Base-by-base conservation (phyloP, 345 rosid species). In the Ceriops tagal region DNA sequence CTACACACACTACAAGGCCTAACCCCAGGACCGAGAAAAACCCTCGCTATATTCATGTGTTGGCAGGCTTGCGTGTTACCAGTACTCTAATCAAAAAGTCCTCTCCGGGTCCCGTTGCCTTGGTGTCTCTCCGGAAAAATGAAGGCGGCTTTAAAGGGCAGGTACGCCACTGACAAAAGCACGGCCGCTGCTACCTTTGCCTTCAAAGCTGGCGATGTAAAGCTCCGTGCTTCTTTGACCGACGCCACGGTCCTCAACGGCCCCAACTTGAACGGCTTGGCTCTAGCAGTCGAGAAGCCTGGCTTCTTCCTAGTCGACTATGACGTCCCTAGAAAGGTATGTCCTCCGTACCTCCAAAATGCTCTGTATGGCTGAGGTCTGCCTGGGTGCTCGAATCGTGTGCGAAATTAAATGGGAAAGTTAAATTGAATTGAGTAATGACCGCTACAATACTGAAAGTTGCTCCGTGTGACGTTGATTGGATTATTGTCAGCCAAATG, bases 61-160 rank as follows among this genome's bases (percentile, higher is more conserved):
- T 31, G 32, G 32, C 32, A 4, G 32, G 32, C 32, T 31, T 31
- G 6, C 32, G 6, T 5, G 8, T 32, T 32, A 32, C 7, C 8
- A 32, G 35, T 5, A 1, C 35, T 32, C 32, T 31, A 4, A 6
- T 5, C 35, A 9, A 11, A 11, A 39, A 39, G 2, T 39, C 16
- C 16, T 39, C 47, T 39, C 1, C 47, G 3, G 47, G 47, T 16
- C 47, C 8, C 43, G 0, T 8, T 37, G 10, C 13, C 43, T 2
- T 39, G 16, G 47, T 39, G 2, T 39, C 15, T 39, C 16, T 16
- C 3, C 47, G 47, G 8, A 53, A 24, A 53, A 53, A 89, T 90
- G 97, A 93, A 83, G 88, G 96, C 89, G 31, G 84, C 98, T 61
- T 58, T 93, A 73, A 91, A 88, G 69, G 91, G 91, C 76, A 86